These are phyloP conservation scores for Hymenochaete sp. DNA, from an alignment of 1,284 basidiomycete genomes.

Conservation along the genomic window DNA sequence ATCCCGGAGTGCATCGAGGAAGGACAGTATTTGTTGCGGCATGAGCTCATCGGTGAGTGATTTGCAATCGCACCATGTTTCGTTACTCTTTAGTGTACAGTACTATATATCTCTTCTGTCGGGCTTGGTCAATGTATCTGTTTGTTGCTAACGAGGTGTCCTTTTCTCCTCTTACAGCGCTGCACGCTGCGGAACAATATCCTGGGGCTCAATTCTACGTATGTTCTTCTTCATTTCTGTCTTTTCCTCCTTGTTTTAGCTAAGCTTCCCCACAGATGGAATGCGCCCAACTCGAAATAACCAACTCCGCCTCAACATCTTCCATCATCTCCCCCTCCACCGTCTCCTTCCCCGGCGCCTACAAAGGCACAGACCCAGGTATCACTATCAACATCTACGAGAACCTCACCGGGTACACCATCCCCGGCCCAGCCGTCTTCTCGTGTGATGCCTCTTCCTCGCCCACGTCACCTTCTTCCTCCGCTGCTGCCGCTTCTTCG, in stretches of 20 bases:
- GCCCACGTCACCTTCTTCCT: not conserved
- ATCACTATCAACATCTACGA: constrained; percentile 16
- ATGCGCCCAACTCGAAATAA: constrained; percentile 43
- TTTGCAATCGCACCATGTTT: too few species aligned
- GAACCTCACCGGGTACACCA: constrained; percentile 10
- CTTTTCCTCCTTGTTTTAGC: not conserved
- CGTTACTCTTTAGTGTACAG: too few species aligned
- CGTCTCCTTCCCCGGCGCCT: constrained; percentile 40
- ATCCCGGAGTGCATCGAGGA: constrained; percentile 41
- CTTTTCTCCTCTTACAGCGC: too few species aligned
- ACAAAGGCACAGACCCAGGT: constrained; percentile 18
- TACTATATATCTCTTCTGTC: too few species aligned
- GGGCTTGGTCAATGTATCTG: too few species aligned
- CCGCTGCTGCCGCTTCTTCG: not conserved
- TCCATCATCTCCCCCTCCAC: constrained; percentile 37
- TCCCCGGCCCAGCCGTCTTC: constrained; percentile 15
- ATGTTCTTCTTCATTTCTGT: constrained; percentile 16
- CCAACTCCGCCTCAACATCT: constrained; percentile 38
- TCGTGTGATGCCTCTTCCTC: constrained; percentile 11
- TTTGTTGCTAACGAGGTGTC: too few species aligned
- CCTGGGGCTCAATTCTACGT: constrained; percentile 48
- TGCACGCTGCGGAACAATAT: constrained; percentile 35
- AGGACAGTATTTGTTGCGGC: constrained; percentile 44
- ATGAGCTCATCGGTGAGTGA: constrained; percentile 41
- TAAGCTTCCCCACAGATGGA: constrained; percentile 33